These are phyloP conservation scores for Alternaria postmessia DNA, from an alignment of 2,329 filamentous ascomycete species.

Conservation along the genomic window DNA sequence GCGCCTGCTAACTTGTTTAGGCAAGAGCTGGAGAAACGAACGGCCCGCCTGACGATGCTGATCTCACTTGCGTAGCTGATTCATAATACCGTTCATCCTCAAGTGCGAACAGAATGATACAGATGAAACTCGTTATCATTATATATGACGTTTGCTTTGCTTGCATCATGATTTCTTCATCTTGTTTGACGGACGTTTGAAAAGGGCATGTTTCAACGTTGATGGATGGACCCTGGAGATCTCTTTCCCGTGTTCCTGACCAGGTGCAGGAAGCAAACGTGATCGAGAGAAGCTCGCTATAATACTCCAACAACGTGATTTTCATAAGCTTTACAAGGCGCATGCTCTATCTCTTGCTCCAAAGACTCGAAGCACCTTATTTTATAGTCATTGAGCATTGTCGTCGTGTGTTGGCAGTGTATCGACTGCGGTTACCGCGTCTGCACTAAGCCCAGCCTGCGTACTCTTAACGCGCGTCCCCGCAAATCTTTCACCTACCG, in stretches of 20 bases:
- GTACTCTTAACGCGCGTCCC: conserved; percentile 20
- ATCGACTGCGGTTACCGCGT: neutral
- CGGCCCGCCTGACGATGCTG: conserved; percentile 10
- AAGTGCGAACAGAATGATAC: neutral
- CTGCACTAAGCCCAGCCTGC: conserved; percentile 1
- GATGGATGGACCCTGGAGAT: conserved; percentile 4
- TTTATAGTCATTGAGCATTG: neutral
- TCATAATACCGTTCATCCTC: neutral
- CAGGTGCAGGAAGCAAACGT: neutral
- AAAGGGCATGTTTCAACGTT: neutral
- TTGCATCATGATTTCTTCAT: conserved; percentile 1
- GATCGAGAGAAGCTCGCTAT: neutral
- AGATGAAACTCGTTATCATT: neutral
- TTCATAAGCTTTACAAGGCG: neutral
- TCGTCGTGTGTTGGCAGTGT: neutral
- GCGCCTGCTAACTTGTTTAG: neutral
- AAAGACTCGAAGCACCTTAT: neutral
- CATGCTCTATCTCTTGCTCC: neutral
- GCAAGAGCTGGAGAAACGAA: conserved; percentile 11
- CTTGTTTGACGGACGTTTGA: conserved; percentile 3
- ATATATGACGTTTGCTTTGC: conserved; percentile 1
- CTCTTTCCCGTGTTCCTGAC: conserved; percentile 8
- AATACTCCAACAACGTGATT: neutral
- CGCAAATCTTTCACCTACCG: conserved; percentile 11
- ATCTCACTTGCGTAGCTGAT: neutral